A percentile compares a stretch with the other conserved stretches of the same genome.
Evolutionary conservation across 2,329 filamentous ascomycete genomes (phyloP).

Genomic region (Acephala macrosclerotiorum): DNA sequence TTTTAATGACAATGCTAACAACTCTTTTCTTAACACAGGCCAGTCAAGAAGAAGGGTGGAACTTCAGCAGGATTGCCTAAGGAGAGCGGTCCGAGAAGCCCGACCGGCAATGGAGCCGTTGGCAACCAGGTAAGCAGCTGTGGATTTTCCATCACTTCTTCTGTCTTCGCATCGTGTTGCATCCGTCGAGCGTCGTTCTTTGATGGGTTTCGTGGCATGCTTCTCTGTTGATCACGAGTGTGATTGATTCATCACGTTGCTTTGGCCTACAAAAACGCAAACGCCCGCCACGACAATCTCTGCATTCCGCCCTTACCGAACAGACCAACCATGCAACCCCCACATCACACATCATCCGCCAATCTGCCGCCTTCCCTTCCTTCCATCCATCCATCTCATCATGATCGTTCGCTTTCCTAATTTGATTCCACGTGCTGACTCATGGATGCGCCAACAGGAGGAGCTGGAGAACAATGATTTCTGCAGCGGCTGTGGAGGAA

Average conservation of each 20-base stretch:
- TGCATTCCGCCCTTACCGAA: conserved; percentile 43
- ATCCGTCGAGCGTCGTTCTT: conserved; percentile 1
- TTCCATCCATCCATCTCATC: conserved; percentile 18
- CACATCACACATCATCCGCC: conserved; percentile 35
- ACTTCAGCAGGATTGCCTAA: conserved; percentile 74
- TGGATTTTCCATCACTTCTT: conserved; percentile 8
- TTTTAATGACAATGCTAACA: conserved; percentile 1
- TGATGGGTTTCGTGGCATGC: conserved; percentile 9
- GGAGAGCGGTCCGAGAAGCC: conserved; percentile 62
- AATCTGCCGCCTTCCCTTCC: conserved; percentile 15
- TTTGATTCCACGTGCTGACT: conserved; percentile 35
- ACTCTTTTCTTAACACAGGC: conserved; percentile 54
- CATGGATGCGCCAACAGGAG: conserved; percentile 50
- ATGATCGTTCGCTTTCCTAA: conserved; percentile 28
- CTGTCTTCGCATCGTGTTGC: background rate
- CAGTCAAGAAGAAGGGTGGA: conserved; percentile 75
- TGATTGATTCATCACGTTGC: conserved; percentile 30
- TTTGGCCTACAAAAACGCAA: conserved; percentile 32
- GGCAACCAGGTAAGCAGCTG: conserved; percentile 58
- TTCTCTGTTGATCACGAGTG: conserved; percentile 25
- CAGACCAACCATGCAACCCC: conserved; percentile 37
- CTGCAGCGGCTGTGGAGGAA: conserved; percentile 85
- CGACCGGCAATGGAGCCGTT: conserved; percentile 56
- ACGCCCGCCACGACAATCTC: conserved; percentile 40
- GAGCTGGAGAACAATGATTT: conserved; percentile 82